Conservation (phyloP, 345 rosid species). For the Camelina laxa region DNA sequence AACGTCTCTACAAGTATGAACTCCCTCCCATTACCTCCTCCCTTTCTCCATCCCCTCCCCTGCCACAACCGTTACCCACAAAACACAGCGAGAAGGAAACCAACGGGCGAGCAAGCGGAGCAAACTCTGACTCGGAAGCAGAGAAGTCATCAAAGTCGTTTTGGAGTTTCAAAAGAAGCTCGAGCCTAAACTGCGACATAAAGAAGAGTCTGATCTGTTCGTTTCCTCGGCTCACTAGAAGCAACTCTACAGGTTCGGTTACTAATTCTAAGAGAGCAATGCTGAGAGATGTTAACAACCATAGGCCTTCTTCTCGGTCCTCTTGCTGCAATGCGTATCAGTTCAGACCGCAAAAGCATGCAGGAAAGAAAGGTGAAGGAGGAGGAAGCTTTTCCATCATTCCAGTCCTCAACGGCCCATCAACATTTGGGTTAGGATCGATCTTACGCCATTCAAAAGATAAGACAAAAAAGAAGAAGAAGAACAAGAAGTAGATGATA, state of each 20-base stretch:
- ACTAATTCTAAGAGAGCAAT: conserved; percentile 46
- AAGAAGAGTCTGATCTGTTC: conserved; percentile 63
- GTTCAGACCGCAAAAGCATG: conserved; percentile 51
- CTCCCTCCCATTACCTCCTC: conserved; percentile 45
- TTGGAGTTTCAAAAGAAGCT: conserved; percentile 84
- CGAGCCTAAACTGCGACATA: conserved; percentile 61
- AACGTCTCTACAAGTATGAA: conserved; percentile 38
- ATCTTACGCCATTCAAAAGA: conserved; percentile 38
- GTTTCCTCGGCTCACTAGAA: conserved; percentile 64
- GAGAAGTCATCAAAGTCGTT: conserved; percentile 61
- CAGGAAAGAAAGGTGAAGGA: conserved; percentile 47
- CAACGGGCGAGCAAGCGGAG: conserved; percentile 28
- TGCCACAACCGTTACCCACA: conserved; percentile 25
- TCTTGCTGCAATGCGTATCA: conserved; percentile 46
- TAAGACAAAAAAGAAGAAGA: conserved; percentile 27
- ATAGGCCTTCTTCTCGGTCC: conserved; percentile 33
- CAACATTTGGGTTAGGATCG: conserved; percentile 41
- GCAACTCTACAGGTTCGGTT: conserved; percentile 74
- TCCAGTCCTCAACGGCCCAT: conserved; percentile 65
- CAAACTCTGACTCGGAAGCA: conserved; percentile 45
- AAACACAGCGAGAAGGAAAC: conserved; percentile 39
- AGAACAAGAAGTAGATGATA: conserved; percentile 33
- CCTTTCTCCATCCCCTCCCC: conserved; percentile 54
- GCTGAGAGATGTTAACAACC: conserved; percentile 49
- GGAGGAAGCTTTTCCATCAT: conserved; percentile 54